Evolutionary conservation across 148 eudicot species (phyloP).

Genomic region (Simmondsia chinensis): DNA sequence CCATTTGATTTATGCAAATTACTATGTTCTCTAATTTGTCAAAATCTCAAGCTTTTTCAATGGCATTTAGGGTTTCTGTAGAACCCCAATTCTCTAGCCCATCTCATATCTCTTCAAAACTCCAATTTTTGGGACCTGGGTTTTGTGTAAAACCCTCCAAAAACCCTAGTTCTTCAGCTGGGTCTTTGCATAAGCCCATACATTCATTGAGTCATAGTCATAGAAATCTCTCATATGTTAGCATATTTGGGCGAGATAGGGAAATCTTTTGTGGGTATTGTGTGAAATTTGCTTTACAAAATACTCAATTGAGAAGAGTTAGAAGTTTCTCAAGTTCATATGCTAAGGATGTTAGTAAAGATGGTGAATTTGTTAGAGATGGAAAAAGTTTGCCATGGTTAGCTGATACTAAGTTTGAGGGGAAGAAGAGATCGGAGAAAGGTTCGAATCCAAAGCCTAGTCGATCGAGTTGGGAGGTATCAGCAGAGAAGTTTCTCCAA

Average conservation of each 20-base stretch:
- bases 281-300: slow-evolving; percentile 11
- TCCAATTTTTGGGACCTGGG: slow-evolving; percentile 27
- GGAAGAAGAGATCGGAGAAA: slow-evolving; percentile 17
- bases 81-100: slow-evolving; percentile 22
- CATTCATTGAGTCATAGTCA: slow-evolving; percentile 13
- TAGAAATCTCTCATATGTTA: too few relatives aligned
- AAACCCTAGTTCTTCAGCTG: slow-evolving; percentile 15
- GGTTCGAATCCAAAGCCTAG: slow-evolving; percentile 14
- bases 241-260: slow-evolving; percentile 3
- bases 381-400: slow-evolving; percentile 71
- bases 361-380: slow-evolving; percentile 11
- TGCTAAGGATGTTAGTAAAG: slow-evolving; percentile 18
- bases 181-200: slow-evolving; percentile 9
- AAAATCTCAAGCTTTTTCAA: slow-evolving; percentile 52
- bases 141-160: slow-evolving; percentile 27
- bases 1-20: background rate
- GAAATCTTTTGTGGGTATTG: slow-evolving; percentile 16
- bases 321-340: slow-evolving; percentile 31
- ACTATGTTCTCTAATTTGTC: slow-evolving; percentile 47
- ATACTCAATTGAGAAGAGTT: slow-evolving; percentile 12
- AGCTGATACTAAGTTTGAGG: slow-evolving; percentile 23
- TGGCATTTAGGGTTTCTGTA: slow-evolving; percentile 44
- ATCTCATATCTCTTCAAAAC: slow-evolving; percentile 20
- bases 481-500: slow-evolving; percentile 55
- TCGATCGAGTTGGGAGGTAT: slow-evolving; percentile 77